phyloP scores from a whole-genome alignment of 2,329 filamentous ascomycete genomes.

The Fusarium sp. region DNA sequence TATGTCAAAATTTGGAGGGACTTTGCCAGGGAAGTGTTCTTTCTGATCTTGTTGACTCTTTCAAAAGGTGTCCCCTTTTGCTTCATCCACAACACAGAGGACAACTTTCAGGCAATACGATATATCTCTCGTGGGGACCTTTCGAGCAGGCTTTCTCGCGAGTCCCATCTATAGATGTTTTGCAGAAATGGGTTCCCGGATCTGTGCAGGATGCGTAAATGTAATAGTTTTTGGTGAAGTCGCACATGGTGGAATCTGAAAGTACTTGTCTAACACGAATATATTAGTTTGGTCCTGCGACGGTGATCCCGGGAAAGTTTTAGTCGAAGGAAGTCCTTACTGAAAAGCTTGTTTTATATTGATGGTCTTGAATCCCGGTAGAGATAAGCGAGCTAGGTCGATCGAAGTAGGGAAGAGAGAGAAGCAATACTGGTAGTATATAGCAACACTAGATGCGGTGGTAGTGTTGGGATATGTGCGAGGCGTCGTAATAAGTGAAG shows the following conservation, averaged over 20 bases:
- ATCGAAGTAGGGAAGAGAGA: neutral
- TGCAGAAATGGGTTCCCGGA: slow-evolving; percentile 78
- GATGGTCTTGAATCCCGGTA: neutral
- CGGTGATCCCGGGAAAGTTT: neutral
- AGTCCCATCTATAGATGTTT: slow-evolving; percentile 75
- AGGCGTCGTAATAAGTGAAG: slow-evolving; percentile 3
- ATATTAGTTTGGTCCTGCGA: slow-evolving; percentile 2
- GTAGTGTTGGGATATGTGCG: neutral
- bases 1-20: neutral
- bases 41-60: slow-evolving; percentile 15
- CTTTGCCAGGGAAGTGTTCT: slow-evolving; percentile 1
- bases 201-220: slow-evolving; percentile 79
- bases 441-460: neutral
- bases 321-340: slow-evolving; percentile 6
- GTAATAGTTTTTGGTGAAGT: slow-evolving; percentile 82
- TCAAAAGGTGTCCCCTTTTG: neutral
- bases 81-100: slow-evolving; percentile 59
- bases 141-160: slow-evolving; percentile 69
- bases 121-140: slow-evolving; percentile 80
- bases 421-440: neutral
- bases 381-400: neutral
- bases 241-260: slow-evolving; percentile 62
- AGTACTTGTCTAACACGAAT: neutral
- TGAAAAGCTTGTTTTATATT: neutral
- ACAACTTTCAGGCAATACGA: slow-evolving; percentile 75